Conservation (phyloP, 139 green algal species). For the Chlorella ohadii region DNA sequence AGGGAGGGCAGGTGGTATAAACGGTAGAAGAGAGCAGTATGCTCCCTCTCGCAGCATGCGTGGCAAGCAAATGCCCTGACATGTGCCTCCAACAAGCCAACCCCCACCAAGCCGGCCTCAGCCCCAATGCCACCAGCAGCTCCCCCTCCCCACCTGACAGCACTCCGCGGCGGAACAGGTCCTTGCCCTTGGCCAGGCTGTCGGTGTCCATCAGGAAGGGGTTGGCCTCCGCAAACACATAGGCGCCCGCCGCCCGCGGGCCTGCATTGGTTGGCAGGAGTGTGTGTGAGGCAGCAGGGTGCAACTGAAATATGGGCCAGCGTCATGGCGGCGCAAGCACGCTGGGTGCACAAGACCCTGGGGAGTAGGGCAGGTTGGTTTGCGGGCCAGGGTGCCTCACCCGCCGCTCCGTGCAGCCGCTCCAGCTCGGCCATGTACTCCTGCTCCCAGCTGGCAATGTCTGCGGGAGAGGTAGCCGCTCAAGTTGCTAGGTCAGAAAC, state of each 20-base stretch:
- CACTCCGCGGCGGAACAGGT: constrained; percentile 74
- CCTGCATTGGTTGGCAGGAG: constrained; percentile 1
- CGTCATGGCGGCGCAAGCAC: no score
- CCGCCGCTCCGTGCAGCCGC: constrained; percentile 54
- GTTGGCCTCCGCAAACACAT: constrained; percentile 87
- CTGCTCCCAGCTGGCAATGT: constrained; percentile 46
- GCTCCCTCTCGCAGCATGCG: no score
- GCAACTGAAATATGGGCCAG: no score
- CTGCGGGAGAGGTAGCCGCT: background rate
- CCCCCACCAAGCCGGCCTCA: no score
- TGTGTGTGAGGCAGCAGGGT: background rate
- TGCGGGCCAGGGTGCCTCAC: background rate
- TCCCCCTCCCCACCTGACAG: background rate
- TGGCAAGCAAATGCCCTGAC: no score
- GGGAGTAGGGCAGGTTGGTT: background rate
- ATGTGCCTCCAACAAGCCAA: no score
- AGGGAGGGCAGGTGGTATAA: background rate
- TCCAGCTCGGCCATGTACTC: constrained; percentile 69
- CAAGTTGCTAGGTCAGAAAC: no score
- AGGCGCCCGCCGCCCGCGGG: constrained; percentile 56
- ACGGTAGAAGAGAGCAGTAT: no score
- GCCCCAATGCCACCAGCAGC: no score
- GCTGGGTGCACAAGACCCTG: no score
- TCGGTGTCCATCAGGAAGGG: constrained; percentile 87
- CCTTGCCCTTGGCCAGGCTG: constrained; percentile 67